These are phyloP conservation scores for Darksidea phi DNA, from an alignment of 495 filamentous ascomycete species.

Conservation along the genomic window DNA sequence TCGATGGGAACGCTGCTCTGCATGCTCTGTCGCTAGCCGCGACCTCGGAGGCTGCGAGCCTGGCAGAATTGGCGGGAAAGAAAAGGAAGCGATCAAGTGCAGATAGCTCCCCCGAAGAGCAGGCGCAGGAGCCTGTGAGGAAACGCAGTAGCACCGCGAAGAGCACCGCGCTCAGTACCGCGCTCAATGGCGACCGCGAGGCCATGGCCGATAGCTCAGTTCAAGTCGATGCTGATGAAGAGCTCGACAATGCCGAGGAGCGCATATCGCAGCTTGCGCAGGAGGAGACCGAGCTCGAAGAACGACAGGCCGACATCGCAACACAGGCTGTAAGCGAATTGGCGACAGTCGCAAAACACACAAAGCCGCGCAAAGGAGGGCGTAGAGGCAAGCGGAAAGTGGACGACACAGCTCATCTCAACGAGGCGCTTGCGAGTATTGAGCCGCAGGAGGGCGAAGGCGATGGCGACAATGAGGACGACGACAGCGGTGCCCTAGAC, in stretches of 20 bases:
- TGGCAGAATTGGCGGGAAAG: constrained; percentile 40
- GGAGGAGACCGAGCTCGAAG: constrained; percentile 30
- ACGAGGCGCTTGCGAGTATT: constrained; percentile 17
- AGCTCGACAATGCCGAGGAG: constrained; percentile 23
- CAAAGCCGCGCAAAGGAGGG: constrained; percentile 37
- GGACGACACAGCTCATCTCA: constrained; percentile 20
- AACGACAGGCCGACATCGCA: constrained; percentile 21
- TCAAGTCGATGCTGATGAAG: constrained; percentile 28
- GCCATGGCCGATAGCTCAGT: constrained; percentile 14
- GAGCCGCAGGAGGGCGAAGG: constrained; percentile 25
- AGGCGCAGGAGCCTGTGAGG: constrained; percentile 51
- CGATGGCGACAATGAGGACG: constrained; percentile 38
- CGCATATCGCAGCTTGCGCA: constrained; percentile 21
- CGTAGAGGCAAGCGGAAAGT: constrained; percentile 40
- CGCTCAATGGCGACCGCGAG: constrained; percentile 22
- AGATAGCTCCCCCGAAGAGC: constrained; percentile 41
- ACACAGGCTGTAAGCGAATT: constrained; percentile 31
- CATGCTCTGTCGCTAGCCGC: constrained; percentile 27
- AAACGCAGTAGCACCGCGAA: constrained; percentile 59
- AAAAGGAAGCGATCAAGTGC: constrained; percentile 51
- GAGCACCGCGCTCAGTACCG: constrained; percentile 1
- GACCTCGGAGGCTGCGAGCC: constrained; percentile 28
- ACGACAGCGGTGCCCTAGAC: constrained; percentile 30
- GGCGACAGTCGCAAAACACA: constrained; percentile 23
- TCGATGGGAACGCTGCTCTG: constrained; percentile 11